phyloP scores from a whole-genome alignment of 1,284 basidiomycete species.

The Ustilago xerochloae region DNA sequence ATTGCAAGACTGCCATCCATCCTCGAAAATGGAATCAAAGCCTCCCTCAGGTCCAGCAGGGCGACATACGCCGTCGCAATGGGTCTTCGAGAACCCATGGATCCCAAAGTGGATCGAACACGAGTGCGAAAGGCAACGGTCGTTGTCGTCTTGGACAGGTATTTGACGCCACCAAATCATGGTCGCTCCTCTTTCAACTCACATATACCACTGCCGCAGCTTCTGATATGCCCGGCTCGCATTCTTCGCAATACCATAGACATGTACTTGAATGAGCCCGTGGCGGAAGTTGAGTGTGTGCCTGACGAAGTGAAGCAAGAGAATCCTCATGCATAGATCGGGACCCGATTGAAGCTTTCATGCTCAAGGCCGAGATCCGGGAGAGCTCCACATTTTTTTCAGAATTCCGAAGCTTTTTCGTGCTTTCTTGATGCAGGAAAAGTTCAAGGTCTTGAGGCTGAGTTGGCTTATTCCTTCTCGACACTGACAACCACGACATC shows the following conservation, averaged over 20 bases:
- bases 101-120: slow-evolving; percentile 37
- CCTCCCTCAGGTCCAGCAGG: neutral
- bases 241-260: neutral
- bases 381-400: neutral
- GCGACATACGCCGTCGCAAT: neutral
- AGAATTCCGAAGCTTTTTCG: slow-evolving; percentile 1
- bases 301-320: neutral
- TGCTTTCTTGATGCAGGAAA: neutral
- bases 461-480: neutral
- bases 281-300: neutral
- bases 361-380: slow-evolving; percentile 10
- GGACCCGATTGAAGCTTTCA: neutral
- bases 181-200: no score
- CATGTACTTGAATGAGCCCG: neutral
- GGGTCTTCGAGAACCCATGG: slow-evolving; percentile 35
- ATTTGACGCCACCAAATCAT: no score
- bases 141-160: no score
- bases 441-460: neutral
- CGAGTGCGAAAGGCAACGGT: no score
- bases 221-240: neutral
- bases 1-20: neutral
- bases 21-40: neutral
- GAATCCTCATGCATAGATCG: neutral
- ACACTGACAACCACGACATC: neutral
- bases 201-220: neutral